A percentile compares a stretch with the other conserved stretches of the same genome.
Conservation (phyloP, 495 filamentous ascomycete species). For the Pseudotulostoma volvatum region DNA sequence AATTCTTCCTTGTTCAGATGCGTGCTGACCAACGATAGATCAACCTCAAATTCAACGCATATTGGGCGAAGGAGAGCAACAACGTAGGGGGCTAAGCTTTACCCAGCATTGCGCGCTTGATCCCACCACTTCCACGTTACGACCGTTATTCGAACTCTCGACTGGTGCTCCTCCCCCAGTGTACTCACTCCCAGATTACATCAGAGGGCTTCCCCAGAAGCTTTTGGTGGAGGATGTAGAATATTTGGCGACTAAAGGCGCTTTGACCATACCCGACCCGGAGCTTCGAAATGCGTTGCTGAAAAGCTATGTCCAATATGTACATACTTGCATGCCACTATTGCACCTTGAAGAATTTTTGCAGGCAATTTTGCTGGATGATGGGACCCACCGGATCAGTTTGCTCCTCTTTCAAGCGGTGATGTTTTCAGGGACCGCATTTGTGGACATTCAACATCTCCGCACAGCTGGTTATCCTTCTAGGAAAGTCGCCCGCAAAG, state of each 20-base stretch:
- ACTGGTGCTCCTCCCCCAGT: too few relatives aligned
- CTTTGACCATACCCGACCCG: constrained; percentile 50
- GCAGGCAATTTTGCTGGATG: constrained; percentile 42
- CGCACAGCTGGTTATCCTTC: constrained; percentile 50
- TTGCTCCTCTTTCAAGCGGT: constrained; percentile 66
- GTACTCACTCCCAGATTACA: constrained; percentile 44
- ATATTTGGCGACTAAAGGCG: constrained; percentile 60
- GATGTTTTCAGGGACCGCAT: constrained; percentile 67
- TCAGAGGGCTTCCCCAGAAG: constrained; percentile 52
- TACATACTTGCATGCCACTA: constrained; percentile 82
- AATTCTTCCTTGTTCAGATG: constrained; percentile 9
- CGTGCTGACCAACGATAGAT: too few relatives aligned
- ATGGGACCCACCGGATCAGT: constrained; percentile 54
- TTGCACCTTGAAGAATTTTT: constrained; percentile 63
- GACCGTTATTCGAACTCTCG: too few relatives aligned
- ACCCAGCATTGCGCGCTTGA: neutral
- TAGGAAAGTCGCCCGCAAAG: constrained; percentile 57
- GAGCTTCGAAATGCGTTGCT: constrained; percentile 56
- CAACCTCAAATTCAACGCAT: too few relatives aligned
- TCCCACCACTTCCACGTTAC: too few relatives aligned
- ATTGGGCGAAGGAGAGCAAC: neutral
- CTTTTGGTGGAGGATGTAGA: constrained; percentile 58
- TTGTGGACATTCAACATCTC: constrained; percentile 55
- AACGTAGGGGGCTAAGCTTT: neutral
- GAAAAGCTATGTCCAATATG: constrained; percentile 62